Evolutionary conservation across 805 yeast genomes (phyloP).

Genomic region (Pichia sporocuriosa): DNA sequence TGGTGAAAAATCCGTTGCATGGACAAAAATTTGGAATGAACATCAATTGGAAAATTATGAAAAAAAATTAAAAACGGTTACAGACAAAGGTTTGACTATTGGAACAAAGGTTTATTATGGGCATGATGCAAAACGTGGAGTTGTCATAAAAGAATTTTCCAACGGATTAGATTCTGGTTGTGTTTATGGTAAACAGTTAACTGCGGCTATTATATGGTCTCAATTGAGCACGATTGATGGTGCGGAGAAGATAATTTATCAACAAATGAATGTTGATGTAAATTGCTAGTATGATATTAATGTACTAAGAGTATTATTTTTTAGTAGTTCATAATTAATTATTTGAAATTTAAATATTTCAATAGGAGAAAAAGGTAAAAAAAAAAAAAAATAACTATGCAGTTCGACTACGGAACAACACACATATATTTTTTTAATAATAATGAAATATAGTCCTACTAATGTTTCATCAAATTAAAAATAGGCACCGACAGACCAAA

Average conservation of each 20-base stretch:
- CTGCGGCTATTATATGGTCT: conserved; percentile 51
- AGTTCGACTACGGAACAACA: no score
- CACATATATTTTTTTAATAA: no score
- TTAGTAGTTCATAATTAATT: no score
- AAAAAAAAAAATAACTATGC: neutral
- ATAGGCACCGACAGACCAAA: no score
- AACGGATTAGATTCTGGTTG: conserved; percentile 83
- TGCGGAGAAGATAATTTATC: conserved; percentile 19
- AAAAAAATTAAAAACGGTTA: conserved; percentile 5
- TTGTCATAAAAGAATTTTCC: conserved; percentile 55
- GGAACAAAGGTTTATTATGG: conserved; percentile 64
- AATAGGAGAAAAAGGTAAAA: no score
- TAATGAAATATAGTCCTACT: no score
- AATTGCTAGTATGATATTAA: conserved; percentile 18
- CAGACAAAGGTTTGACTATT: conserved; percentile 14
- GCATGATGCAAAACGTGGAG: conserved; percentile 79
- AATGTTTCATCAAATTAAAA: no score
- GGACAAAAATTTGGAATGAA: conserved; percentile 30
- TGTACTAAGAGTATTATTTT: neutral
- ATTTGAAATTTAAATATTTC: no score
- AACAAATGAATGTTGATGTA: conserved; percentile 23
- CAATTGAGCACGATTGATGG: conserved; percentile 17
- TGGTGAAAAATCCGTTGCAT: conserved; percentile 26
- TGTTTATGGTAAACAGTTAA: conserved; percentile 62
- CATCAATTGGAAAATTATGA: conserved; percentile 17